Evolutionary conservation across 176 grass and related monocot genomes (phyloP).

Genomic region (Pharus latifolius): DNA sequence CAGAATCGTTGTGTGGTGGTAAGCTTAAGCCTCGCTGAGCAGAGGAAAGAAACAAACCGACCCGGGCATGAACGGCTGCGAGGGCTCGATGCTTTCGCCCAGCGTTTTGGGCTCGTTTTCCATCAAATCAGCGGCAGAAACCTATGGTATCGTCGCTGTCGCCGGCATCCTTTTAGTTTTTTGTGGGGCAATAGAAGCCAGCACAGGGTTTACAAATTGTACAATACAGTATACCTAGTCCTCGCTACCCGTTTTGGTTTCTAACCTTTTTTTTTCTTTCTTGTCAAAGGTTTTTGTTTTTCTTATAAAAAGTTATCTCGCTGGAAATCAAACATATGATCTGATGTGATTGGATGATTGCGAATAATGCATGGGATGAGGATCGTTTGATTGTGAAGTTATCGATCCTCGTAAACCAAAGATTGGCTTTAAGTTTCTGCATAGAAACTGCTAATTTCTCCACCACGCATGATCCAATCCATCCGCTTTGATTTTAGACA

Average conservation of each 20-base stretch:
- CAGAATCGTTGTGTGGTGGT: too few relatives aligned
- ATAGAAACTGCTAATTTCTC: too few relatives aligned
- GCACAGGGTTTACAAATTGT: neutral
- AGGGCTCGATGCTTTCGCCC: neutral
- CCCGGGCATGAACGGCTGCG: neutral
- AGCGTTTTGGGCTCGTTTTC: too few relatives aligned
- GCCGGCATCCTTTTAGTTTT: neutral
- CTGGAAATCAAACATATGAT: conserved; percentile 5
- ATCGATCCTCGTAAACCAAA: too few relatives aligned
- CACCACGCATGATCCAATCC: too few relatives aligned
- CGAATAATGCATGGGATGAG: too few relatives aligned
- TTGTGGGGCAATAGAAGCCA: neutral
- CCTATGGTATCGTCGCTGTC: conserved; percentile 30
- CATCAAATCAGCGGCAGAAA: neutral
- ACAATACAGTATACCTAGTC: too few relatives aligned
- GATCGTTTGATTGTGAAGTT: too few relatives aligned
- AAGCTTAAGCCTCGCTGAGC: neutral
- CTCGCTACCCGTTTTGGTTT: neutral
- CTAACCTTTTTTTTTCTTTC: neutral
- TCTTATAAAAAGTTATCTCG: neutral
- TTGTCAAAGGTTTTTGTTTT: neutral
- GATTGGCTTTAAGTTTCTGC: too few relatives aligned
- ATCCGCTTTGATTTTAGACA: too few relatives aligned
- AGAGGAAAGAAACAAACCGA: neutral
- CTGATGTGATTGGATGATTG: too few relatives aligned